Conservation (phyloP, 2,329 filamentous ascomycete genomes). For the Aspergillus ustus region DNA sequence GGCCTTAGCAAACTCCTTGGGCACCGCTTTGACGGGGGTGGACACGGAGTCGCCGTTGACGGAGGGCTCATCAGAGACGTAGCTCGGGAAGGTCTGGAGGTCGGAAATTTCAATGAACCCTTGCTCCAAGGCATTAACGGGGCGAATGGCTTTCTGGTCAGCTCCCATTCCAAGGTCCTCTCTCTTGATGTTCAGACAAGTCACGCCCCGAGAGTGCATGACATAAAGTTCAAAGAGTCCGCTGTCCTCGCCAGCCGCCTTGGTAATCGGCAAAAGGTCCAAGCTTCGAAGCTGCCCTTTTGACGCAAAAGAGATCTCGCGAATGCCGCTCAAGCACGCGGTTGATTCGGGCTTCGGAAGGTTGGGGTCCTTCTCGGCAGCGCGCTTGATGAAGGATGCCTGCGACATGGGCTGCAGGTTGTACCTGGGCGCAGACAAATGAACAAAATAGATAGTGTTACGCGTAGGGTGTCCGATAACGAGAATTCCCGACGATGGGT, state of each 20-base stretch:
- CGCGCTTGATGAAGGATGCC: conserved; percentile 80
- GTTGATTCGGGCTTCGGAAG: conserved; percentile 90
- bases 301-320: conserved; percentile 89
- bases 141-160: conserved; percentile 83
- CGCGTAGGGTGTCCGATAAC: conserved; percentile 93
- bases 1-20: conserved; percentile 48
- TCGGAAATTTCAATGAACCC: conserved; percentile 77
- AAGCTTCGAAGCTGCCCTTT: conserved; percentile 87
- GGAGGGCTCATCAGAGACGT: conserved; percentile 47
- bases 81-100: conserved; percentile 58
- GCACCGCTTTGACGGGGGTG: conserved; percentile 41
- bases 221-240: conserved; percentile 92
- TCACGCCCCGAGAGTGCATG: conserved; percentile 98
- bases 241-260: conserved; percentile 61
- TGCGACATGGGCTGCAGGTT: conserved; percentile 79
- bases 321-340: conserved; percentile 94
- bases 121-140: conserved; percentile 74
- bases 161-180: conserved; percentile 89
- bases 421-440: conserved; percentile 93
- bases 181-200: conserved; percentile 82
- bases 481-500: conserved; percentile 89
- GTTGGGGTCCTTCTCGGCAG: conserved; percentile 71
- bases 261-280: conserved; percentile 77
- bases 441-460: conserved; percentile 97
- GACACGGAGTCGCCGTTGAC: conserved; percentile 49